Base-by-base conservation (phyloP, 495 filamentous ascomycete species). In the Talaromyces adpressus region DNA sequence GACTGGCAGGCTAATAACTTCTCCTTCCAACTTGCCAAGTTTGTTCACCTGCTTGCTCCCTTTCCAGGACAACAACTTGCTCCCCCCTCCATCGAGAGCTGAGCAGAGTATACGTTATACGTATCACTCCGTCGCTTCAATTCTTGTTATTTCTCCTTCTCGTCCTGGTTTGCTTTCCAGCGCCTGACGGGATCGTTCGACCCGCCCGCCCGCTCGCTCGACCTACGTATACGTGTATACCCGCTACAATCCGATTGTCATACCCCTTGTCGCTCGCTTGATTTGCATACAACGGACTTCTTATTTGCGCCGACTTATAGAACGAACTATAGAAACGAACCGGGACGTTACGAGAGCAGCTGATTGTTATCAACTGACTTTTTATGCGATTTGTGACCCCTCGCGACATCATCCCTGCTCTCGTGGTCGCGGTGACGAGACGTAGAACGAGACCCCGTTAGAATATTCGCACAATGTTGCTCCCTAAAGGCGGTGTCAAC, bases 401-500 rank as follows among this genome's bases (percentile, higher is more conserved):
- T 49, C 45, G 18, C 45, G 16, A 49, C 45, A 20, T 20, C 12
- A 20, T 49, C 18, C 18, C 45, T 49, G 45, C 4, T 49, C 45
- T 49, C 45, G 45, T 49, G 45, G n/a, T 49, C 18, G 16, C 45
- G n/a, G 45, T 20, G 45, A 49, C 45, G 45, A 49, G 45, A 18
- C 45, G 45, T 18, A 18, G n/a, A 49, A 49, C 45, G 30, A 58
- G 2, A 36, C 14, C 27, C 8, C 29, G 22, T 36, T 32, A 20
- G 5, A 34, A 36, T 36, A 20, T 32, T 23, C 20, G 16, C 30
- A 58, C 18, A 12, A 91, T 91, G 88, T 79, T 96, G 74, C 82
- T 94, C 66, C 89, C 90, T 59, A 96, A 95, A 76, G 90, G 90
- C 75, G 91, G 90, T 75, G 84, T 95, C 71, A 94, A 83, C 73